phyloP scores from a whole-genome alignment of 148 eudicot species.

The Vaccinium vitisidaea region DNA sequence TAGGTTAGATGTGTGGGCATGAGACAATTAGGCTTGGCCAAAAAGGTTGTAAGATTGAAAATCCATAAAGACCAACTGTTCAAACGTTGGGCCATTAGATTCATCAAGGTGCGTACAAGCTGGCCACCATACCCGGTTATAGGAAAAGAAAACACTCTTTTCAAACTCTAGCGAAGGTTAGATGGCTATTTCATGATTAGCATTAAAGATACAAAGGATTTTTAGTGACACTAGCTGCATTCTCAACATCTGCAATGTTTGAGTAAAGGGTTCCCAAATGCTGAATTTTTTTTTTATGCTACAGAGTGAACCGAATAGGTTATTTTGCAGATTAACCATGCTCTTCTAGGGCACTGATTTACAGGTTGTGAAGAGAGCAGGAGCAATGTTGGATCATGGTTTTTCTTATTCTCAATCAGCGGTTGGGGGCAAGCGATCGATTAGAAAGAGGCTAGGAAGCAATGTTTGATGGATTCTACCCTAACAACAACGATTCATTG shows the following conservation, averaged over 20 bases:
- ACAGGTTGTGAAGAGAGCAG: slow-evolving; percentile 75
- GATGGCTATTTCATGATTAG: background rate
- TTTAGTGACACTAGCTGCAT: background rate
- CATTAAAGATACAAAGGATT: background rate
- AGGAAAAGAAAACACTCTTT: background rate
- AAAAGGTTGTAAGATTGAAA: background rate
- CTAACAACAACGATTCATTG: slow-evolving; percentile 46
- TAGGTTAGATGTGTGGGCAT: background rate
- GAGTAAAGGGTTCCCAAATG: background rate
- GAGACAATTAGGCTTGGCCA: background rate
- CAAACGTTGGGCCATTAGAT: background rate
- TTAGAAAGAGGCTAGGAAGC: slow-evolving; percentile 64
- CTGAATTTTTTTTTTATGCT: background rate
- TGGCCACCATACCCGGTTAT: background rate
- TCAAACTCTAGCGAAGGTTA: background rate
- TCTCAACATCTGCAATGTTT: background rate
- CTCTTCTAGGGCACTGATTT: slow-evolving; percentile 11
- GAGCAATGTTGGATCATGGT: slow-evolving; percentile 35
- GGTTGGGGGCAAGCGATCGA: slow-evolving; percentile 53
- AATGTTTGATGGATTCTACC: slow-evolving; percentile 33
- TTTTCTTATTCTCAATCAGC: slow-evolving; percentile 34
- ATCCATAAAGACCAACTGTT: background rate
- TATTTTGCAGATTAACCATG: background rate
- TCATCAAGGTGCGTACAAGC: background rate
- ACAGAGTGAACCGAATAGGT: background rate